These are phyloP conservation scores for Sporisorium sorghi DNA, from an alignment of 1,284 basidiomycete genomes.

Conservation along the genomic window DNA sequence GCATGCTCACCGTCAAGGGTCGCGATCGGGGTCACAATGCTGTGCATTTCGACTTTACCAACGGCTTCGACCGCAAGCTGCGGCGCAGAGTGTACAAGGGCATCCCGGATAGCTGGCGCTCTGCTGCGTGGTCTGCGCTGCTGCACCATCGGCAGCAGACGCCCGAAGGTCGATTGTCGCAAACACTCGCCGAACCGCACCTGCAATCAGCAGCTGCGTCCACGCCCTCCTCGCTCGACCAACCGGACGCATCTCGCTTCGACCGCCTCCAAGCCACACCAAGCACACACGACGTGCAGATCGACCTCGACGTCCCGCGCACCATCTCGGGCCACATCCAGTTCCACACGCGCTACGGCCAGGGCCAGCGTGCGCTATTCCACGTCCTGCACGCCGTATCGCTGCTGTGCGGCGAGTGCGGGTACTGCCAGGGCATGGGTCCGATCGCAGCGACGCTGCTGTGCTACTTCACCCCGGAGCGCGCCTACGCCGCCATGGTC, in stretches of 20 bases:
- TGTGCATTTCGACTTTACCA: constrained; percentile 27
- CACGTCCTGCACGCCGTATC: constrained; percentile 94
- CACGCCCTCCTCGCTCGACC: too few species aligned
- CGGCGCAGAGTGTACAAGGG: constrained; percentile 89
- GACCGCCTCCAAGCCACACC: constrained; percentile 70
- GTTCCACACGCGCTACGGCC: constrained; percentile 94
- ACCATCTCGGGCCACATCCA: constrained; percentile 94
- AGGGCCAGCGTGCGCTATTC: constrained; percentile 76
- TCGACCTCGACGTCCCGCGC: constrained; percentile 95
- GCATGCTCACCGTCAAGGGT: constrained; percentile 52
- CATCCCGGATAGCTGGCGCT: constrained; percentile 93
- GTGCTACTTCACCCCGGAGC: constrained; percentile 79
- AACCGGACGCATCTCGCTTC: constrained; percentile 3
- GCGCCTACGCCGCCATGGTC: constrained; percentile 84
- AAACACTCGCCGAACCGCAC: constrained; percentile 28
- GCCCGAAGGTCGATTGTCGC: constrained; percentile 72
- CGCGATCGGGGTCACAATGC: constrained; percentile 51
- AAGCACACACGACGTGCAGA: constrained; percentile 92
- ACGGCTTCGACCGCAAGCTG: constrained; percentile 65
- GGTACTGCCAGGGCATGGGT: constrained; percentile 99
- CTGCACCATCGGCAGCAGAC: constrained; percentile 57
- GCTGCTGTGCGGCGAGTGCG: constrained; percentile 84
- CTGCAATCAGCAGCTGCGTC: constrained; percentile 3
- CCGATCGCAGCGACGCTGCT: constrained; percentile 93
- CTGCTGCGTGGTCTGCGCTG: constrained; percentile 88